Evolutionary conservation across 2,329 filamentous ascomycete genomes (phyloP).

Genomic region (Cladosporium sp.): DNA sequence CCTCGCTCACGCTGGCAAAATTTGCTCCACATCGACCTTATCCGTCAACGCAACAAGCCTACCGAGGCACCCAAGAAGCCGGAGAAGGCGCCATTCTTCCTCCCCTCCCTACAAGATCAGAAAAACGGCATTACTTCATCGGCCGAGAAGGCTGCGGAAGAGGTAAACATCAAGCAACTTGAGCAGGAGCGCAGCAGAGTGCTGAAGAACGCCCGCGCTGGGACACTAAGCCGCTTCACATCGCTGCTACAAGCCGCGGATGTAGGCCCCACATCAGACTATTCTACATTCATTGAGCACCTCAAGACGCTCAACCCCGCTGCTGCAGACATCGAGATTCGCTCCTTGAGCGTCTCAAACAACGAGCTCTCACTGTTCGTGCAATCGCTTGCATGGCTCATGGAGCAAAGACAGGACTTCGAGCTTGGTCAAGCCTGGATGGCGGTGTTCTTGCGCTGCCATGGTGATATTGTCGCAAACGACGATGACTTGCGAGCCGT

Average conservation of each 20-base stretch:
- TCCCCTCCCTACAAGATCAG: constrained; percentile 63
- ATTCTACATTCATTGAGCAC: constrained; percentile 70
- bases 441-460: constrained; percentile 84
- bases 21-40: constrained; percentile 84
- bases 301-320: constrained; percentile 80
- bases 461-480: constrained; percentile 61
- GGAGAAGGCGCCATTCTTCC: constrained; percentile 93
- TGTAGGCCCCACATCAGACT: constrained; percentile 52
- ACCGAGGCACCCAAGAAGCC: constrained; percentile 87
- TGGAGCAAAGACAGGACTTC: constrained; percentile 75
- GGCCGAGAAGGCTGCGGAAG: constrained; percentile 24
- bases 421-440: constrained; percentile 97
- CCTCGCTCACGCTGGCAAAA: constrained; percentile 94
- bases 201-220: constrained; percentile 27
- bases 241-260: constrained; percentile 49
- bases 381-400: constrained; percentile 69
- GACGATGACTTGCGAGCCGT: constrained; percentile 26
- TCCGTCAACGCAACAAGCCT: constrained; percentile 89
- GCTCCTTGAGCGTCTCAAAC: constrained; percentile 61
- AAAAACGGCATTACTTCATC: constrained; percentile 28
- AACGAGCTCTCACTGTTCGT: constrained; percentile 80
- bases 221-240: constrained; percentile 45
- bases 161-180: constrained; percentile 35
- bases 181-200: constrained; percentile 37
- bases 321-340: constrained; percentile 85